phyloP scores from a whole-genome alignment of 768 basidiomycete species.

The Termitomyces sp. region DNA sequence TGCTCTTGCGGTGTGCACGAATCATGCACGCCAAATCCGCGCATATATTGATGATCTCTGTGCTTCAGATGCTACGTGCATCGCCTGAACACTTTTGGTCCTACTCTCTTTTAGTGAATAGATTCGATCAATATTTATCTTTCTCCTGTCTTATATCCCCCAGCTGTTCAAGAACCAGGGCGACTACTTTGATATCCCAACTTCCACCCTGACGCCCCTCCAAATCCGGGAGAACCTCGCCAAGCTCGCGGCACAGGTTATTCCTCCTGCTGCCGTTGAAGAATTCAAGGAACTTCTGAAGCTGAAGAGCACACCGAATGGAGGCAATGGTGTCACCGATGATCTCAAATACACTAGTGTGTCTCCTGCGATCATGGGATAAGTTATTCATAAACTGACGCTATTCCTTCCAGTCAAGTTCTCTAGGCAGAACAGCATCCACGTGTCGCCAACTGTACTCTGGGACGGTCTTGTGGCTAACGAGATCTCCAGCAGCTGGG shows the following conservation, averaged over 20 bases:
- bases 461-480: constrained; percentile 74
- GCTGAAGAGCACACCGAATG: constrained; percentile 65
- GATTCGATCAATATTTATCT: not conserved
- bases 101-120: constrained; percentile 62
- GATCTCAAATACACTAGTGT: constrained; percentile 87
- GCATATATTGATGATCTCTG: not conserved
- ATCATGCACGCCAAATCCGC: not conserved
- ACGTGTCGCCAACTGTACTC: constrained; percentile 82
- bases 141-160: not conserved
- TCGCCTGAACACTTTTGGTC: constrained; percentile 80
- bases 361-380: not conserved
- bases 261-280: constrained; percentile 46
- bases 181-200: constrained; percentile 78
- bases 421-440: constrained; percentile 86
- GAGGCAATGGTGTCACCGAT: constrained; percentile 78
- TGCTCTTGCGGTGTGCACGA: constrained; percentile 59
- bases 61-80: constrained; percentile 54
- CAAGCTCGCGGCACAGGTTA: constrained; percentile 49
- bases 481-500: constrained; percentile 82
- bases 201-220: constrained; percentile 59
- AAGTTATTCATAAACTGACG: not conserved
- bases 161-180: constrained; percentile 76
- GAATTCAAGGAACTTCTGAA: constrained; percentile 60
- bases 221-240: constrained; percentile 76
- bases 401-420: constrained; percentile 65